These are phyloP conservation scores for Tetrapyrgos nigripes DNA, from an alignment of 1,284 basidiomycete species.

Conservation along the genomic window DNA sequence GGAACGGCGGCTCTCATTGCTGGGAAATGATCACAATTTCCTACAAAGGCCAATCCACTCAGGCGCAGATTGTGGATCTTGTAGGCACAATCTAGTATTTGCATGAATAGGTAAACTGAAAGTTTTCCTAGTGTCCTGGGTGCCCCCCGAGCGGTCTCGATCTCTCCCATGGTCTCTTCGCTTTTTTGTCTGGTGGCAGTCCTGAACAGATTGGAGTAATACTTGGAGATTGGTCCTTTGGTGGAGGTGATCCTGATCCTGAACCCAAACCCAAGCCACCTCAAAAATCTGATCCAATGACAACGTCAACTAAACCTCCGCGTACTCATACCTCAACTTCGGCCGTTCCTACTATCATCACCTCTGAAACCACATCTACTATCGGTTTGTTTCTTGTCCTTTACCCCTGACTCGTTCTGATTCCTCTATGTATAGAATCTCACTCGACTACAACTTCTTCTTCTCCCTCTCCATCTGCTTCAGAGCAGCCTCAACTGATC, in stretches of 20 bases:
- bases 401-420: background rate
- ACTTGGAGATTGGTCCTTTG: conserved; percentile 48
- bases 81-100: background rate
- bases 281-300: background rate
- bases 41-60: conserved; percentile 54
- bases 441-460: conserved; percentile 1
- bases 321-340: background rate
- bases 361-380: conserved; percentile 7
- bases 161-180: conserved; percentile 59
- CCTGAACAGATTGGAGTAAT: conserved; percentile 38
- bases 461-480: background rate
- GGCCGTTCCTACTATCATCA: background rate
- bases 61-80: background rate
- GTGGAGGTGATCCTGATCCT: conserved; percentile 22
- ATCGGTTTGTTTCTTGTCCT: background rate
- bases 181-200: conserved; percentile 29
- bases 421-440: background rate
- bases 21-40: conserved; percentile 60
- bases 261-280: background rate
- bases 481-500: conserved; percentile 1
- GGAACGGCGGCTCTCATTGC: conserved; percentile 51
- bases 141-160: conserved; percentile 61
- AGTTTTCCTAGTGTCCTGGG: conserved; percentile 39
- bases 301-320: too few species aligned
- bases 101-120: background rate